Evolutionary conservation across 208 protist genomes (phyloP), one percentile per base, ranked within the genome.

Genomic region (Leishmania major): DNA sequence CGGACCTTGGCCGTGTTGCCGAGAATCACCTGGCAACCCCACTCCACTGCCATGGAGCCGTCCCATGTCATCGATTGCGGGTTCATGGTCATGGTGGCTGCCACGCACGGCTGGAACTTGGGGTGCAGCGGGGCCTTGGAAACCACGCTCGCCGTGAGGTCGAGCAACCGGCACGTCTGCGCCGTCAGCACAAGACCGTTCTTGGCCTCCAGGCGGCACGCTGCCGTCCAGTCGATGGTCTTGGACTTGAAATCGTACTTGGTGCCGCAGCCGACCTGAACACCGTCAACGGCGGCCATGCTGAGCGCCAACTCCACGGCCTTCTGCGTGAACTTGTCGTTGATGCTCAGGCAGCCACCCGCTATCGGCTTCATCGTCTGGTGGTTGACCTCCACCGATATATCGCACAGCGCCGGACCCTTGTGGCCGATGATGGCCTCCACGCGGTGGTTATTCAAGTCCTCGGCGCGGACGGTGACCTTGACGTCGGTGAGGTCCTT

Each of bases 291-390:
- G 19, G 90, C 88, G 28, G 83, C 78, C 17, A 88, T 74, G 79
- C 88, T 84, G 75, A 95, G 45, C 72, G 90, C 91, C 70, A 96
- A 55, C 75, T 94, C 88, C 64, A 94, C 47, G 6, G 69, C 51
- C 45, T 91, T 81, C 62, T 88, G 84, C 60, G 84, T 92, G 35
- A 95, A 59, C 87, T 91, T 97, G 77, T 91, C 88, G 86, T 95
- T 81, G 67, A 92, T 53, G 59, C 87, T 84, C 11, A 94, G 45
- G 75, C 81, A 82, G 47, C 82, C 81, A 17, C 76, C 57, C 71
- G 60, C 57, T 28, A 88, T 47, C 49, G 81, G 72, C 53, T 72
- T 55, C 47, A 75, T 75, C 22, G 84, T 87, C 72, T 86, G 76
- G 82, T 90, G 81, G 81, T 49, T 89, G 57, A 90, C 64, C 79